A percentile compares a stretch with the other conserved stretches of the same genome.
phyloP scores from a whole-genome alignment of 2,329 filamentous ascomycete genomes.

The Monosporascus sp. region DNA sequence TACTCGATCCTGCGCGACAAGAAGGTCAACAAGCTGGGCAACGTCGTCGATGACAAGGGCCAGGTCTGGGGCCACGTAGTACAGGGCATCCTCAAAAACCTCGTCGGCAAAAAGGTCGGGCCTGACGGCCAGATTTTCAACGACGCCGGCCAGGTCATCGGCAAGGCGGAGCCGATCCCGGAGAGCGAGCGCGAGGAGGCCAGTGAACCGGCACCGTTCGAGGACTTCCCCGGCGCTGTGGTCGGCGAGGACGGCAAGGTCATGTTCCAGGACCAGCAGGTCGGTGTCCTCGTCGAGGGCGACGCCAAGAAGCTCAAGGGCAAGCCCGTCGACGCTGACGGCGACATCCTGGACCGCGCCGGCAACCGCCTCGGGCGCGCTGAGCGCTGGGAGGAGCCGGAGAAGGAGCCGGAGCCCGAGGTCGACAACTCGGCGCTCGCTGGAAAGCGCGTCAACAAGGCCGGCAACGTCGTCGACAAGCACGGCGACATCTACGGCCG shows the following conservation, averaged over 20 bases:
- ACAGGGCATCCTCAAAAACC: constrained; percentile 57
- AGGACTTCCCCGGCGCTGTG: constrained; percentile 50
- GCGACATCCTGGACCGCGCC: constrained; percentile 61
- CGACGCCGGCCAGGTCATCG: constrained; percentile 62
- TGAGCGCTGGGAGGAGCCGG: constrained; percentile 57
- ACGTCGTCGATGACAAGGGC: constrained; percentile 48
- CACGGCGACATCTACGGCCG: constrained; percentile 55
- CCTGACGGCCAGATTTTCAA: constrained; percentile 66
- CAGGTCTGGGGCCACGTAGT: constrained; percentile 55
- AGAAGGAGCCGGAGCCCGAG: constrained; percentile 43
- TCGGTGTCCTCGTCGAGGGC: constrained; percentile 59
- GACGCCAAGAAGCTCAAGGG: constrained; percentile 59
- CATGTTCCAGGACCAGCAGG: constrained; percentile 43
- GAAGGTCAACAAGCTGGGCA: constrained; percentile 55
- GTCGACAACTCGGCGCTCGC: constrained; percentile 57
- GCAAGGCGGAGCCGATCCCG: constrained; percentile 60
- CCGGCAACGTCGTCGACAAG: constrained; percentile 54
- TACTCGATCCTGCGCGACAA: constrained; percentile 45
- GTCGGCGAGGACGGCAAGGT: constrained; percentile 51
- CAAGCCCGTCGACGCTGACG: constrained; percentile 62
- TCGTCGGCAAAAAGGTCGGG: constrained; percentile 59
- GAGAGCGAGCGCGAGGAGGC: constrained; percentile 44
- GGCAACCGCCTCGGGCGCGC: constrained; percentile 63
- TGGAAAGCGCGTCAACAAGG: constrained; percentile 67
- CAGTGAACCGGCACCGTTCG: constrained; percentile 46